These are phyloP conservation scores for Beta macrorhiza DNA, from an alignment of 179 eudicot species.

Conservation along the genomic window DNA sequence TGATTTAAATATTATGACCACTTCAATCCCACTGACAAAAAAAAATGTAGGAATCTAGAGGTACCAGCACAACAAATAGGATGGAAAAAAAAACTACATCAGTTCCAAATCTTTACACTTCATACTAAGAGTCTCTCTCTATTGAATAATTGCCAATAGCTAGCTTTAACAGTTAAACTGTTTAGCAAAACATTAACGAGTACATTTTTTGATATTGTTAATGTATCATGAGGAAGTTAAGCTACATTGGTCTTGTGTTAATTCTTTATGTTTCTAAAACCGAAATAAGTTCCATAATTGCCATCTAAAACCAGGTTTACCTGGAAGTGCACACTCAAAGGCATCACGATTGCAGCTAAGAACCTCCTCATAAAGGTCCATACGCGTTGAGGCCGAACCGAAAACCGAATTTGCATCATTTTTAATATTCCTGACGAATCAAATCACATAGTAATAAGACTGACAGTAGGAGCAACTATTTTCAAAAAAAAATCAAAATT, in stretches of 20 bases:
- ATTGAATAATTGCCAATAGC: not conserved
- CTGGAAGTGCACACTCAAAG: slow-evolving; percentile 58
- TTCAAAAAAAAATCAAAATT: not conserved
- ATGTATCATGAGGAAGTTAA: not conserved
- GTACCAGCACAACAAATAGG: not conserved
- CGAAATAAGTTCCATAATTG: not conserved
- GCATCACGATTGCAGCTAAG: slow-evolving; percentile 58
- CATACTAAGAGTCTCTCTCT: not conserved
- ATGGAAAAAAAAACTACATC: not conserved
- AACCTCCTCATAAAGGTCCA: slow-evolving; percentile 67
- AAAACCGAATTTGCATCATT: slow-evolving; percentile 38
- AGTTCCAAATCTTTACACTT: not conserved
- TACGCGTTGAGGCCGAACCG: slow-evolving; percentile 38
- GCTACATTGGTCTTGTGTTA: not conserved
- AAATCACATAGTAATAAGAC: slow-evolving; percentile 3
- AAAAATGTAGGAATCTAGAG: not conserved
- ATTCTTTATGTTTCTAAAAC: not conserved
- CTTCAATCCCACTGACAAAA: not conserved
- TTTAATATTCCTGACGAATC: slow-evolving; percentile 59
- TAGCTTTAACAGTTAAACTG: not conserved
- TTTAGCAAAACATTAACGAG: not conserved
- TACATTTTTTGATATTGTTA: not conserved
- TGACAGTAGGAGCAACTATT: not conserved
- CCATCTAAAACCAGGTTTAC: slow-evolving; percentile 46
- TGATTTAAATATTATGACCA: not conserved